These are phyloP conservation scores for Tricholoma matsutake DNA, from an alignment of 768 basidiomycete genomes.

Conservation along the genomic window DNA sequence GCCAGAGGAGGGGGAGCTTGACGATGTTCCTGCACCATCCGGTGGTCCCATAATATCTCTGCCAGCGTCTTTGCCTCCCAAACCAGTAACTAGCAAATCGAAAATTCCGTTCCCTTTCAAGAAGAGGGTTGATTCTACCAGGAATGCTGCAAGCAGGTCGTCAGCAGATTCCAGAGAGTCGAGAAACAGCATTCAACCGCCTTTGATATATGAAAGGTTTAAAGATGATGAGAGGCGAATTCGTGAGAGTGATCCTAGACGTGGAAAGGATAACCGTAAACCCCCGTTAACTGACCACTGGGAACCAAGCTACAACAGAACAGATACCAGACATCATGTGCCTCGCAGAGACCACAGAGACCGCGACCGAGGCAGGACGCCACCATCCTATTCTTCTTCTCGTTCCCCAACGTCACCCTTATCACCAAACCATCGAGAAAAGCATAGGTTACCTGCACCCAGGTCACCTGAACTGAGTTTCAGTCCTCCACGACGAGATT, in stretches of 20 bases:
- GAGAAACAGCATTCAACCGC: slow-evolving; percentile 19
- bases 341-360: slow-evolving; percentile 23
- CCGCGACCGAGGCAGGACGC: slow-evolving; percentile 23
- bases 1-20: slow-evolving; percentile 82
- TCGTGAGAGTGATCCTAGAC: slow-evolving; percentile 33
- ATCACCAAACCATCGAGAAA: slow-evolving; percentile 32
- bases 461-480: slow-evolving; percentile 33
- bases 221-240: slow-evolving; percentile 44
- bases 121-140: slow-evolving; percentile 35
- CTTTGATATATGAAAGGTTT: slow-evolving; percentile 33
- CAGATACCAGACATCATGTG: slow-evolving; percentile 18
- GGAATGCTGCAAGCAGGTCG: slow-evolving; percentile 12
- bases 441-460: slow-evolving; percentile 38
- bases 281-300: slow-evolving; percentile 32
- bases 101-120: slow-evolving; percentile 81
- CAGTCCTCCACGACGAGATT: slow-evolving; percentile 37
- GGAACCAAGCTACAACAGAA: slow-evolving; percentile 29
- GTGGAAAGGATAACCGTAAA: slow-evolving; percentile 15
- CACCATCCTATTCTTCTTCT: slow-evolving; percentile 25
- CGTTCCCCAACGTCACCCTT: slow-evolving; percentile 39
- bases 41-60: slow-evolving; percentile 19
- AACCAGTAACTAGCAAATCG: slow-evolving; percentile 32
- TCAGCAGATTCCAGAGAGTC: slow-evolving; percentile 13
- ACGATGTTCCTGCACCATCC: slow-evolving; percentile 42
- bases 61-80: slow-evolving; percentile 31